Evolutionary conservation across 2,329 filamentous ascomycete species (phyloP).

Genomic region (Aspergillus eucalypticola): DNA sequence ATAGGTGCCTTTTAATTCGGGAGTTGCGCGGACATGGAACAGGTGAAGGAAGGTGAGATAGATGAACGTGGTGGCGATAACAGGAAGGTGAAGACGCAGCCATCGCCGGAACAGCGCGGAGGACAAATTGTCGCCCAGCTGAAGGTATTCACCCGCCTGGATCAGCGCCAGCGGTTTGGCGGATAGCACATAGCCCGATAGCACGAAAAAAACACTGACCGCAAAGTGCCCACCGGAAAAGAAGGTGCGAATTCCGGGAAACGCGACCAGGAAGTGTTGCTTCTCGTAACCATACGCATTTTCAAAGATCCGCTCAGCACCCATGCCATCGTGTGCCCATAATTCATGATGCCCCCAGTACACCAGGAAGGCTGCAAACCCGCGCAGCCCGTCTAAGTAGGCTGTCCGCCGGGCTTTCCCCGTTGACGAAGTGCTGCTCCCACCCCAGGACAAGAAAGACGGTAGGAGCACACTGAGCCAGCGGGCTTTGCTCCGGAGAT

Average conservation of each 20-base stretch:
- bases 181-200: conserved; percentile 56
- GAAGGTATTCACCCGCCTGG: conserved; percentile 42
- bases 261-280: conserved; percentile 51
- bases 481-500: background rate
- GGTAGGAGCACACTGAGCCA: background rate
- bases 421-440: background rate
- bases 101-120: conserved; percentile 55
- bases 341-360: conserved; percentile 64
- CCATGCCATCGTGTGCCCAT: conserved; percentile 54
- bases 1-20: conserved; percentile 44
- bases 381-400: conserved; percentile 66
- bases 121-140: conserved; percentile 46
- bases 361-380: conserved; percentile 67
- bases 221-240: conserved; percentile 65
- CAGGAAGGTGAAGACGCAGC: conserved; percentile 52
- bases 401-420: conserved; percentile 48
- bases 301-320: conserved; percentile 49
- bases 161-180: conserved; percentile 48
- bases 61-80: conserved; percentile 57
- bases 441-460: background rate
- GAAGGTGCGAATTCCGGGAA: conserved; percentile 61
- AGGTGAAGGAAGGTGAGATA: conserved; percentile 58
- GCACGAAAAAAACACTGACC: conserved; percentile 55
- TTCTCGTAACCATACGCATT: conserved; percentile 50
- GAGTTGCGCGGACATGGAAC: conserved; percentile 50